Conservation (phyloP, 495 filamentous ascomycete genomes). For the Penicillium flavigenum region DNA sequence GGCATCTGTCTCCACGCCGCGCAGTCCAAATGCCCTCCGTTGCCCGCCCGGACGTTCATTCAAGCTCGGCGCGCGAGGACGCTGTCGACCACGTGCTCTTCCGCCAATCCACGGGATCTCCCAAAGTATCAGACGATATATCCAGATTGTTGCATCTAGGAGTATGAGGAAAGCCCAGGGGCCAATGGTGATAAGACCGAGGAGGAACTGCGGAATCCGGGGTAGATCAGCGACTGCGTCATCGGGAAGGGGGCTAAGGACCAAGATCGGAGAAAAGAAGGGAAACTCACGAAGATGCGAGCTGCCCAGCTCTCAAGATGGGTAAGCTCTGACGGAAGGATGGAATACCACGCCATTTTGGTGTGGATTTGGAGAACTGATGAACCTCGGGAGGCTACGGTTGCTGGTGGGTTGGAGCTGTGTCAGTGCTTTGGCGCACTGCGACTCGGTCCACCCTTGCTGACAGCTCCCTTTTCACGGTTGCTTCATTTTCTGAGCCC, state of each 20-base stretch:
- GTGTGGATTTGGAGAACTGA: not conserved
- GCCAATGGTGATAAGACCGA: conserved; percentile 61
- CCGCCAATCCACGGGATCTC: conserved; percentile 64
- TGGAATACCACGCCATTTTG: conserved; percentile 63
- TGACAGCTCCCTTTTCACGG: not conserved
- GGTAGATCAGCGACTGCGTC: conserved; percentile 10
- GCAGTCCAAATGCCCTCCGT: conserved; percentile 50
- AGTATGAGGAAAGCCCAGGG: conserved; percentile 66
- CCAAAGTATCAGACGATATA: conserved; percentile 57
- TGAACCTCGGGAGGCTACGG: conserved; percentile 8
- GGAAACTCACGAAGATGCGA: conserved; percentile 58
- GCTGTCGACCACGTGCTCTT: conserved; percentile 58
- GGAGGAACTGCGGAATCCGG: conserved; percentile 52
- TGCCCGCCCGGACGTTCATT: conserved; percentile 58
- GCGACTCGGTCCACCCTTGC: not conserved
- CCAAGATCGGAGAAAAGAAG: not conserved
- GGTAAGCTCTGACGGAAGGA: conserved; percentile 56
- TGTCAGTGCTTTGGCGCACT: not conserved
- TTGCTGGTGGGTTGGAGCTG: conserved; percentile 11
- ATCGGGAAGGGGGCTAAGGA: not conserved
- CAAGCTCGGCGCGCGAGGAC: conserved; percentile 64
- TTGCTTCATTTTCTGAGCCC: not conserved
- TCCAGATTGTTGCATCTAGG: conserved; percentile 67
- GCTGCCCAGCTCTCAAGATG: conserved; percentile 63
- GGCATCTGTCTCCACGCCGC: conserved; percentile 19